Evolutionary conservation across 108 stramenopile species (phyloP), one percentile per base, ranked within the genome.

Genomic region (Discostella stelligeroides): DNA sequence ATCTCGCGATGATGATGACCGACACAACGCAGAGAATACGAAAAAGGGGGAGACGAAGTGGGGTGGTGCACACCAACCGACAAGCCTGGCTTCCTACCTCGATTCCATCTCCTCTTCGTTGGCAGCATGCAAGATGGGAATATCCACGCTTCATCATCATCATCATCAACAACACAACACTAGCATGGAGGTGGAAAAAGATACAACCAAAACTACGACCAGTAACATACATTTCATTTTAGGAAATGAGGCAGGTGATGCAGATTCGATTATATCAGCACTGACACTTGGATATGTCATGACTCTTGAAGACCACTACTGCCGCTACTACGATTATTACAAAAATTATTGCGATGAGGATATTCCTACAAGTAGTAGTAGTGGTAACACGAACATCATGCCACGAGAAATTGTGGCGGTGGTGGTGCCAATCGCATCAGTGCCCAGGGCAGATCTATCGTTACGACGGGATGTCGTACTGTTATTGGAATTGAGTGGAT

Each of bases 241-340:
- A 14, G 92, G 92, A 13, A 94, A 94, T 71, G 83, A 84, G 68
- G 92, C 92, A 10, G 92, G 88, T 7, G 92, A 94, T 82, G 88
- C 92, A 10, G 92, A 94, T 57, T 87, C 86, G 18, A 86, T 94
- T 39, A 51, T 91, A 34, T 88, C 87, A 29, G 79, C 92, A 25
- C 57, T 94, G 21, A 71, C 68, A 2, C 63, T 81, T 14, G 87
- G 86, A 24, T 90, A 85, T 63, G 70, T 88, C 47, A 43, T 42
- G 30, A 56, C 29, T 23, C 25, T 49, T 30, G 21, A 37, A 28
- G 17, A 43, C 0, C 24, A 15, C 56, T 21, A 46, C 29, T 28
- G 30, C 18, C n/a, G n/a, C n/a, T n/a, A n/a, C n/a, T n/a, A n/a
- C n/a, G n/a, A n/a, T n/a, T n/a, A n/a, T n/a, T 12, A 30, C 47